Evolutionary conservation across 106 monocot genomes (phyloP).

Genomic region (Gastrodia elata): DNA sequence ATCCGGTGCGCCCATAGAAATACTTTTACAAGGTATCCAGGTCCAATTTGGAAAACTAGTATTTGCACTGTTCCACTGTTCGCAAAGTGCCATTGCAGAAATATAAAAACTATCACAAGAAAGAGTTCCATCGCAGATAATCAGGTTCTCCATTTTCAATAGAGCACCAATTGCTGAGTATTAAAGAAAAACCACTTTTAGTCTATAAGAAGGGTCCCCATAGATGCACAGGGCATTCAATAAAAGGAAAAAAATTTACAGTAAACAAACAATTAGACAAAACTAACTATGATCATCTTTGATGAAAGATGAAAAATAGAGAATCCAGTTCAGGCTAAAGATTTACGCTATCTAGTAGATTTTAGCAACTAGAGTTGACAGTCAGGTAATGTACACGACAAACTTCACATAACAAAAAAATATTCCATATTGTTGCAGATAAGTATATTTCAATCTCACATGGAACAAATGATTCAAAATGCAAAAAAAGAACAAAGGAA

Average conservation of each 20-base stretch:
- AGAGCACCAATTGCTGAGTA: neutral
- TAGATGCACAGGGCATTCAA: neutral
- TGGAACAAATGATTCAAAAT: neutral
- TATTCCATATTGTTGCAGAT: neutral
- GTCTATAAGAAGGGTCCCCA: neutral
- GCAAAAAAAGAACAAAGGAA: neutral
- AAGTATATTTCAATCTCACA: neutral
- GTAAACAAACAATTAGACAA: neutral
- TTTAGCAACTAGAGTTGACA: neutral
- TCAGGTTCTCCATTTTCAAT: constrained; percentile 10
- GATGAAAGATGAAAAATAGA: neutral
- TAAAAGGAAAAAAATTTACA: neutral
- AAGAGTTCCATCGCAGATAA: constrained; percentile 32
- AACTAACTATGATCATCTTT: neutral
- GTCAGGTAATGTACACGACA: neutral
- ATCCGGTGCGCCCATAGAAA: constrained; percentile 12
- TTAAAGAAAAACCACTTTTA: neutral
- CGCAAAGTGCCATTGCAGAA: constrained; percentile 27
- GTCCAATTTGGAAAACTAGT: constrained; percentile 42
- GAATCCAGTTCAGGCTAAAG: neutral
- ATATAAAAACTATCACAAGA: constrained; percentile 28
- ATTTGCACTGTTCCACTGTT: constrained; percentile 53
- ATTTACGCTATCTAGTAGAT: neutral
- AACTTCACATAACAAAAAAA: neutral
- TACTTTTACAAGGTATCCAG: constrained; percentile 36